A percentile compares a stretch with the other conserved stretches of the same genome.
phyloP scores from a whole-genome alignment of 2,329 filamentous ascomycete species.

The Volutella citrinella region DNA sequence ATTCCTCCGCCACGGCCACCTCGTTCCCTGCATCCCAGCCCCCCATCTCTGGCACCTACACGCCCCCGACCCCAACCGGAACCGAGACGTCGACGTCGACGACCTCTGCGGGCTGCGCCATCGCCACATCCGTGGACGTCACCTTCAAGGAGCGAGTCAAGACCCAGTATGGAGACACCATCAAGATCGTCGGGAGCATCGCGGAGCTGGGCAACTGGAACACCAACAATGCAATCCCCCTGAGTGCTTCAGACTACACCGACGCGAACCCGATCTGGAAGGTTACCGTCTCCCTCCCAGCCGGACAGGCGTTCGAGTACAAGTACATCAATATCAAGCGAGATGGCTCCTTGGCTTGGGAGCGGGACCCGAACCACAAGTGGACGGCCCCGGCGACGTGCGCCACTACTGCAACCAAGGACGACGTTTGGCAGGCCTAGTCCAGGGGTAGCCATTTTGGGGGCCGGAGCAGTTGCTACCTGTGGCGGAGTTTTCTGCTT shows the following conservation, averaged over 20 bases:
- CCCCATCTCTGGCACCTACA: slow-evolving; percentile 31
- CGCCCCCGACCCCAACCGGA: slow-evolving; percentile 28
- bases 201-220: slow-evolving; percentile 62
- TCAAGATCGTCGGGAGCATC: slow-evolving; percentile 63
- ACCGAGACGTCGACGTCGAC: slow-evolving; percentile 23
- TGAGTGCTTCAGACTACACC: slow-evolving; percentile 60
- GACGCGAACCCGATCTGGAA: slow-evolving; percentile 59
- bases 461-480: too few species aligned
- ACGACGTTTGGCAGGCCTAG: slow-evolving; percentile 29
- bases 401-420: slow-evolving; percentile 22
- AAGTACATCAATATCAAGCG: slow-evolving; percentile 63
- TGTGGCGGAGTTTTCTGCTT: too few species aligned
- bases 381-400: slow-evolving; percentile 32
- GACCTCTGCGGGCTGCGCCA: slow-evolving; percentile 33
- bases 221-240: slow-evolving; percentile 47
- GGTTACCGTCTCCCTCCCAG: slow-evolving; percentile 49
- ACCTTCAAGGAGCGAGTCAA: slow-evolving; percentile 59
- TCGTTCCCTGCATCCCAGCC: slow-evolving; percentile 50
- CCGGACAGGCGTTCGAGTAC: slow-evolving; percentile 59
- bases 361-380: slow-evolving; percentile 54
- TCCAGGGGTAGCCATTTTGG: too few species aligned
- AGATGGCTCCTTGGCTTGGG: slow-evolving; percentile 59
- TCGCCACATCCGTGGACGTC: slow-evolving; percentile 50
- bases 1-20: slow-evolving; percentile 45
- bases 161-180: slow-evolving; percentile 59